Conservation (phyloP, 345 rosid species). For the Brassica nigra region DNA sequence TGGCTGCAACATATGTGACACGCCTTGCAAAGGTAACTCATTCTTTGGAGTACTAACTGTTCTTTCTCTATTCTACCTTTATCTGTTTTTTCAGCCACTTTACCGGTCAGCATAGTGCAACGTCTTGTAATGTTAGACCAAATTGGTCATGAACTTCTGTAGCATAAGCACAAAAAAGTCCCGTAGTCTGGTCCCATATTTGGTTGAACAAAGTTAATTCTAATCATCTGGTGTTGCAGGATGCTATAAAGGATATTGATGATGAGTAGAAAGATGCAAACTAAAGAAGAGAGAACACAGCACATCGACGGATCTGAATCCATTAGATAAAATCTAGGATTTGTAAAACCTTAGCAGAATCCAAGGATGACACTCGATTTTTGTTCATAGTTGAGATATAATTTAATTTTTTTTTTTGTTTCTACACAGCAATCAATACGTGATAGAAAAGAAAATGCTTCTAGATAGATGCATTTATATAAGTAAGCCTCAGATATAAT, state of each 20-base stretch:
- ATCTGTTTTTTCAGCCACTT: neutral
- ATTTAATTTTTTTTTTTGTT: neutral
- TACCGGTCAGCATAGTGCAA: neutral
- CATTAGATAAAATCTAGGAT: slow-evolving; percentile 18
- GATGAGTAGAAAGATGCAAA: slow-evolving; percentile 46
- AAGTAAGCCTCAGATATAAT: slow-evolving; percentile 6
- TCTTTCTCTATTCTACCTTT: neutral
- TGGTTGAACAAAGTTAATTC: neutral
- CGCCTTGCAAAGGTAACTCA: slow-evolving; percentile 80
- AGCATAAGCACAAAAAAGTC: neutral
- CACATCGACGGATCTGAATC: neutral
- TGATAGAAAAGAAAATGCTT: neutral
- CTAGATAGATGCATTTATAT: neutral
- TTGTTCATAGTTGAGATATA: slow-evolving; percentile 29
- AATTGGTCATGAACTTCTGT: neutral
- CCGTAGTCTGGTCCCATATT: neutral
- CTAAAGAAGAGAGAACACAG: neutral
- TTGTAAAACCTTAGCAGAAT: neutral
- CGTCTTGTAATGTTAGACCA: neutral
- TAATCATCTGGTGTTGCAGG: slow-evolving; percentile 45
- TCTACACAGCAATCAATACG: neutral
- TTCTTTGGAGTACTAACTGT: neutral
- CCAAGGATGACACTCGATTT: slow-evolving; percentile 5
- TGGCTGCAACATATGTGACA: slow-evolving; percentile 87
- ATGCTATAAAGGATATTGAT: slow-evolving; percentile 67